Conservation (phyloP, 2,329 filamentous ascomycete genomes). For the Claviceps capensis region DNA sequence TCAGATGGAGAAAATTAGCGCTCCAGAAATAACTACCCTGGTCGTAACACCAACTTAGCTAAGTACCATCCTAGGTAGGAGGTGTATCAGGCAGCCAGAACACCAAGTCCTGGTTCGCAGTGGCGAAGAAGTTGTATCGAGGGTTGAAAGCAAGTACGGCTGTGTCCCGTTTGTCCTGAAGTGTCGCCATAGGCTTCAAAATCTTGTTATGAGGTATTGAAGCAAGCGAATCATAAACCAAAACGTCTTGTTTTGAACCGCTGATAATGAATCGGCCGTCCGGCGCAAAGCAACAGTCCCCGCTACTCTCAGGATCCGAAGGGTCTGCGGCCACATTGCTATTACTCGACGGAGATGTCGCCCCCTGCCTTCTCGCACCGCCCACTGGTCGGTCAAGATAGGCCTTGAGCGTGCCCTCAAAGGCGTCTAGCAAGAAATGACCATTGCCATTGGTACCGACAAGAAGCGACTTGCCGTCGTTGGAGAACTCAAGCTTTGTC, state of each 20-base stretch:
- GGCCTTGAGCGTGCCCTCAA: slow-evolving; percentile 66
- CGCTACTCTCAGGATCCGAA: slow-evolving; percentile 39
- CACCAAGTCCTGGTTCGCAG: slow-evolving; percentile 70
- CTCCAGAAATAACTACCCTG: neutral
- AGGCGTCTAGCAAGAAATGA: slow-evolving; percentile 89
- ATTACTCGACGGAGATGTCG: slow-evolving; percentile 20
- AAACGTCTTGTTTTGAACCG: slow-evolving; percentile 58
- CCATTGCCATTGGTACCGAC: slow-evolving; percentile 72
- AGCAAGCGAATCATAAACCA: slow-evolving; percentile 73
- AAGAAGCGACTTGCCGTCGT: slow-evolving; percentile 80
- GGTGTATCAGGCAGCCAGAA: slow-evolving; percentile 62
- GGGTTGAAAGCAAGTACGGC: slow-evolving; percentile 81
- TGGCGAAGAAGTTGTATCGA: slow-evolving; percentile 81
- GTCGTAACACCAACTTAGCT: neutral
- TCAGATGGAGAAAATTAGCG: neutral
- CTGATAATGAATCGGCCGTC: slow-evolving; percentile 83
- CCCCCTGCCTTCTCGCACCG: slow-evolving; percentile 39
- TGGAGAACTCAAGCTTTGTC: slow-evolving; percentile 90
- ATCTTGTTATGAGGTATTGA: slow-evolving; percentile 40
- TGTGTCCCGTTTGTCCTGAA: slow-evolving; percentile 53
- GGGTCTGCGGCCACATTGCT: slow-evolving; percentile 19
- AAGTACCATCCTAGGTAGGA: slow-evolving; percentile 15
- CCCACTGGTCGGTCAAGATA: slow-evolving; percentile 50
- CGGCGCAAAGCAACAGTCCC: slow-evolving; percentile 78
- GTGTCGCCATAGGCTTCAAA: slow-evolving; percentile 47